Base-by-base conservation (phyloP, 1,284 basidiomycete species). In the Ganoderma lucidum region DNA sequence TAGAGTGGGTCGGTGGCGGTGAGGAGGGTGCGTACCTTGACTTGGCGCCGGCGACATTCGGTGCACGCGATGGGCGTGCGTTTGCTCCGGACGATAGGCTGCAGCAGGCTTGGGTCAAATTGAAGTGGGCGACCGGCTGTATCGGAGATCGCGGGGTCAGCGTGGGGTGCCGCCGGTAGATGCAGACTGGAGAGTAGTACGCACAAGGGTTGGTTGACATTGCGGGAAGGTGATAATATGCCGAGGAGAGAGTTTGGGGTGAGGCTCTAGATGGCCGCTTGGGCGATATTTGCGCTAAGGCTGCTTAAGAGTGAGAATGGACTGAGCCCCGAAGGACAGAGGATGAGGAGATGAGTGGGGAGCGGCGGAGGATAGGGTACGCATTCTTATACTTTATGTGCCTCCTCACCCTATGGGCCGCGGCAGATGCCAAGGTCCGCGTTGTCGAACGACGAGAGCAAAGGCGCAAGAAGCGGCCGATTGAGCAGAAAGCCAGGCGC, bases 21-120 rank as follows among this genome's bases (percentile, higher is more conserved):
- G 61, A 64, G 12, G 35, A 8, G 69, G 28, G 48, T 12, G 48
- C 76, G 58, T 70, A 86, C 88, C 80, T 85, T 87, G 65, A 88
- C 83, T 77, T 89, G 88, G 14, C 85, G 82, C 48, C 78, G 76
- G n/a, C 88, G 84, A 74, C 88, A 89, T 68, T 80, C 79, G 0
- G 78, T 80, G 76, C 88, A 89, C 12, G 88, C 88, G 71, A 88
- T 84, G 32, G 83, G 80, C 1, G 83, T 84, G 66, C 86, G 80
- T 71, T 82, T 83, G 67, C 80, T 77, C 58, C 81, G 75, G 53
- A 78, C 76, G 32, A 79, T 75, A 51, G 78, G 77, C 41, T 73
- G 70, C 39, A 79, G 72, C 30, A 78, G 69, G 39, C 66, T 71
- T 17, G 70, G 74, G 67, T 77, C 73, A 61, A 71, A 71, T 14